Evolutionary conservation across 306 rosid species (phyloP).

Genomic region (Pyrus bretschneideri): DNA sequence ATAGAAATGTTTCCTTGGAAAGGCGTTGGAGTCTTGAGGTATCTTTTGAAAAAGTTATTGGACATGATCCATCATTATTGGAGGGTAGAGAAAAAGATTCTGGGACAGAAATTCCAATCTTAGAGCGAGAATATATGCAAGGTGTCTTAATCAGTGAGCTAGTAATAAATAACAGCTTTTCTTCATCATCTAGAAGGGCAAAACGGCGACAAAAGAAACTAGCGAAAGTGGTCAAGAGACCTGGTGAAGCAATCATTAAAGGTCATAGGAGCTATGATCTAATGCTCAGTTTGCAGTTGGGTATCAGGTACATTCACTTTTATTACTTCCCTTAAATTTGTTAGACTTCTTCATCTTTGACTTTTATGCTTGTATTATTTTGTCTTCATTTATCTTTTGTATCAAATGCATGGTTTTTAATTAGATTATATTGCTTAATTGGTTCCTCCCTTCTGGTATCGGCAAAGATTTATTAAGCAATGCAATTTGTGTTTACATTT

Average conservation of each 20-base stretch:
- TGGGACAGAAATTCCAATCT: conserved; percentile 46
- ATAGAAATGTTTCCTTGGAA: conserved; percentile 76
- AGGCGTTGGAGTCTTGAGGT: conserved; percentile 99
- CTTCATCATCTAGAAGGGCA: conserved; percentile 54
- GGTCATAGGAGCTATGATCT: conserved; percentile 96
- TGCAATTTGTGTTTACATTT: neutral
- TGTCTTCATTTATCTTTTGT: neutral
- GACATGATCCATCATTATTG: conserved; percentile 43
- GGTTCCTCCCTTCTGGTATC: neutral
- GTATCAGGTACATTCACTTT: conserved; percentile 67
- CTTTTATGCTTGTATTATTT: neutral
- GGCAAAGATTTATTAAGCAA: neutral
- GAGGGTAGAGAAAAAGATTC: conserved; percentile 47
- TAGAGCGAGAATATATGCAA: conserved; percentile 97
- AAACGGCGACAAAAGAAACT: conserved; percentile 65
- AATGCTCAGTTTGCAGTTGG: conserved; percentile 98
- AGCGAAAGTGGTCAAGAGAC: conserved; percentile 70
- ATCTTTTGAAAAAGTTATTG: conserved; percentile 81
- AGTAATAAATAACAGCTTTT: conserved; percentile 64
- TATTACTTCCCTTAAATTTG: neutral
- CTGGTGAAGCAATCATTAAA: conserved; percentile 92
- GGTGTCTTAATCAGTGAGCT: conserved; percentile 93
- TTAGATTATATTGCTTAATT: neutral
- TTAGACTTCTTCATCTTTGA: conserved; percentile 4
- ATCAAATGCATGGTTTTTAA: neutral